These are phyloP conservation scores for Leptomonas pyrrhocoris DNA, from an alignment of 208 protist species.

Conservation along the genomic window DNA sequence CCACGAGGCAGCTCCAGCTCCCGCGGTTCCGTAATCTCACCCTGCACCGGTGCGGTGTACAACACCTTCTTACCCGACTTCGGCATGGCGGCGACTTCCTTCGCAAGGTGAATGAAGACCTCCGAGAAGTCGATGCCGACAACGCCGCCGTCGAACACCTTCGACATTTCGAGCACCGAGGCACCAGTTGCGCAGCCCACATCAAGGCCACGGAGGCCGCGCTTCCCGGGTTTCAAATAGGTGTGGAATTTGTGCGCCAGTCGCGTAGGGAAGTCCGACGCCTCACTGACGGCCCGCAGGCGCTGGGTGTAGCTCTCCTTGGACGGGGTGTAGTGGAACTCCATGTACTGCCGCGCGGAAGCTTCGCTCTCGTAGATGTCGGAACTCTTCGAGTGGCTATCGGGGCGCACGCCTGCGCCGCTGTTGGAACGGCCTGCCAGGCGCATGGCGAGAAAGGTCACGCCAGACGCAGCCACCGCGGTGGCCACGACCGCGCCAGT, in stretches of 20 bases:
- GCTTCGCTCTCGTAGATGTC: constrained; percentile 72
- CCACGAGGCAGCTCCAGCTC: constrained; percentile 29
- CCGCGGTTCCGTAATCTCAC: constrained; percentile 54
- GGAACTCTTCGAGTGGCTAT: constrained; percentile 38
- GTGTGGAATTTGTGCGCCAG: constrained; percentile 62
- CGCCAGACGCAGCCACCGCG: constrained; percentile 12
- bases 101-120: constrained; percentile 71
- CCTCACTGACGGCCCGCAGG: constrained; percentile 44
- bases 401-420: neutral
- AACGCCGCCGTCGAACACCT: constrained; percentile 72
- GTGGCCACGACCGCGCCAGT: constrained; percentile 17
- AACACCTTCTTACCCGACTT: constrained; percentile 31
- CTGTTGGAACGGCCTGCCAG: neutral
- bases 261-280: constrained; percentile 77
- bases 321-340: constrained; percentile 83
- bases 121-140: constrained; percentile 81
- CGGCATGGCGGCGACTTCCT: constrained; percentile 35
- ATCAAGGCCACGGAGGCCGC: constrained; percentile 56
- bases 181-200: constrained; percentile 86
- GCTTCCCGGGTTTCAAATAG: constrained; percentile 31
- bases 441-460: constrained; percentile 3
- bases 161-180: constrained; percentile 81
- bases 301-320: constrained; percentile 50
- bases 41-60: constrained; percentile 68
- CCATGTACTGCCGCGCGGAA: constrained; percentile 75